Base-by-base conservation (phyloP, 192 early-diverging fungal species). In the Chytriomyces sp. region DNA sequence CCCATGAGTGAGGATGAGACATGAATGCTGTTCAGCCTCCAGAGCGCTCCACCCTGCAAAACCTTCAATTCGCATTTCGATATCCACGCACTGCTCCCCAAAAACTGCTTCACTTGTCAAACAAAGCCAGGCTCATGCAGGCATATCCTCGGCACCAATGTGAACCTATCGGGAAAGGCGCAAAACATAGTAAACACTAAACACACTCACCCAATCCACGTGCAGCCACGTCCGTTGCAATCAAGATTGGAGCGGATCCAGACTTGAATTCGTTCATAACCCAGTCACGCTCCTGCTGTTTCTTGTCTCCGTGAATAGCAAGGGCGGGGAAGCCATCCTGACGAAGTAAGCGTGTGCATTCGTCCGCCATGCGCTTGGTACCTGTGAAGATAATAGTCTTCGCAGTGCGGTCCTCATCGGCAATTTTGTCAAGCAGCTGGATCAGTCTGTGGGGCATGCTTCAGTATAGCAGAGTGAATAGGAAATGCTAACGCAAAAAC, bases 281-380 rank as follows among this genome's bases (percentile, higher is more conserved):
- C 94, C 93, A 95, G 80, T 98, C 96, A 78, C 97, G 95, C 77
- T 98, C 94, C 39, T 84, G 88, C 84, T 99, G 97, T 37, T 88
- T 89, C 80, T 97, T 98, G 84, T 97, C 96, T 64, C 96, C 96
- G 74, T 99, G 96, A 80, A 99, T 96, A 44, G 93, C 95, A 56
- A 96, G 78, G 0, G 94, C 95, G 12, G 91, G 88, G 83, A 91
- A 99, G 8, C 94, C 93, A 72, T 95, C 94, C 49, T 91, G 91
- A 39, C 94, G 86, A 68, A 99, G 81, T 62, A 88, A 88, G 61
- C 89, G 83, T n/a, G 94, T 95, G 66, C 98, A 74, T 87, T 92
- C 88, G 64, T 95, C 90, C 4, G 81, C 83, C 41, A 69, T 82
- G 17, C 74, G 70, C 78, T 87, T 87, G 26, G 83, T 87, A 7